Conservation (phyloP, 2,329 filamentous ascomycete species). For the Aspergillus sp. region DNA sequence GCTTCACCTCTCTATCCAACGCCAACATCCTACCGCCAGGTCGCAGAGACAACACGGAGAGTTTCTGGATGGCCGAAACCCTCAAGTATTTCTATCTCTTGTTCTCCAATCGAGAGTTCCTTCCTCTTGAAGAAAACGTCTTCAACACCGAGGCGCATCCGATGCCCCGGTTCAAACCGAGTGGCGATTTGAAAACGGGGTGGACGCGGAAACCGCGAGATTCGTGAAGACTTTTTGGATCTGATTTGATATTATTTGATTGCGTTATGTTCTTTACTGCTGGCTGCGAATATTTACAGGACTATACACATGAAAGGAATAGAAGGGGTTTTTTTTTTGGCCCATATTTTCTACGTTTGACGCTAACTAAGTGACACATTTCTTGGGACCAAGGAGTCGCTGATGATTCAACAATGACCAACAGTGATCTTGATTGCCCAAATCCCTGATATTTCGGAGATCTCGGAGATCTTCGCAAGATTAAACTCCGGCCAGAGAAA, state of each 20-base stretch:
- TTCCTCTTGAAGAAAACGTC: slow-evolving; percentile 83
- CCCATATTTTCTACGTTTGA: no score
- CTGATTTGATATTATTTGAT: neutral
- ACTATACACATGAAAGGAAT: neutral
- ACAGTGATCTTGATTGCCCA: no score
- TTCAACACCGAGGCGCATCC: slow-evolving; percentile 96
- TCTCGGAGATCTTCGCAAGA: no score
- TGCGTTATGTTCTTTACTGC: neutral
- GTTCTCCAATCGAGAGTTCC: slow-evolving; percentile 78
- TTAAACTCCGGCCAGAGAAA: no score
- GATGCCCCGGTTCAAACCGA: slow-evolving; percentile 82
- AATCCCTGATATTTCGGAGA: no score
- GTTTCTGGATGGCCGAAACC: slow-evolving; percentile 98
- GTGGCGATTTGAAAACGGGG: slow-evolving; percentile 41
- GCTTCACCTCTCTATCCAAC: slow-evolving; percentile 78
- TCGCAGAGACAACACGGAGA: slow-evolving; percentile 91
- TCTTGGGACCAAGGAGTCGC: no score
- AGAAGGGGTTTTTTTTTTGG: neutral
- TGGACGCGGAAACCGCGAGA: slow-evolving; percentile 33
- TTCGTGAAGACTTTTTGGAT: neutral
- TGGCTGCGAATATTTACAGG: neutral
- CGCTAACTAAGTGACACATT: no score
- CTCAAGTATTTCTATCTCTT: slow-evolving; percentile 97
- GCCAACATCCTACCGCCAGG: slow-evolving; percentile 70
- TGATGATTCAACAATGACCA: no score